Conservation (phyloP, 805 yeast genomes). For the Blastobotrys mokoenaii region DNA sequence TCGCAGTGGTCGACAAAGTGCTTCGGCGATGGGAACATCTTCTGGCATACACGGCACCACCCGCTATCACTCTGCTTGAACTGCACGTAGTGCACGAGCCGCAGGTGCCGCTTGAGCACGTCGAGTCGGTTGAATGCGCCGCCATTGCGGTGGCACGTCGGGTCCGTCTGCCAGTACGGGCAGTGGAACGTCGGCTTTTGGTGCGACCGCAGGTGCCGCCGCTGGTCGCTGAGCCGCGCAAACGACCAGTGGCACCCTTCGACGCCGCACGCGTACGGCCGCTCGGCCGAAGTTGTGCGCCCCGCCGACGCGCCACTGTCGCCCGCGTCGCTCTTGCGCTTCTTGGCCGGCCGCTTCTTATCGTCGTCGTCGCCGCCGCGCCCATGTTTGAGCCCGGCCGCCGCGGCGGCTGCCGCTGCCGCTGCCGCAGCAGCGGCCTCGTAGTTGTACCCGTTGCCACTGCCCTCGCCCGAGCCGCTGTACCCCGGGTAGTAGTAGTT, state of each 20-base stretch:
- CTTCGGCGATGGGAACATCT: constrained; percentile 45
- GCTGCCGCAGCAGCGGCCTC: constrained; percentile 4
- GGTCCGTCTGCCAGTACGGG: constrained; percentile 62
- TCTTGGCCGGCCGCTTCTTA: constrained; percentile 4
- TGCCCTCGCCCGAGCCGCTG: background rate
- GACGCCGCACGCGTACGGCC: constrained; percentile 31
- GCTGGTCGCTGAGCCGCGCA: constrained; percentile 57
- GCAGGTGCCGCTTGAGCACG: constrained; percentile 64
- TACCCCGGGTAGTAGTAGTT: background rate
- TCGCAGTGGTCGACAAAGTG: constrained; percentile 57
- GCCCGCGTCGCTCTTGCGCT: constrained; percentile 3
- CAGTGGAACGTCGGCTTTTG: constrained; percentile 58
- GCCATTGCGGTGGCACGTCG: constrained; percentile 67
- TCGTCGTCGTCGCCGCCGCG: background rate
- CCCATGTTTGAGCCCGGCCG: background rate
- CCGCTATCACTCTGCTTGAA: constrained; percentile 48
- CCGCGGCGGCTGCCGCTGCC: constrained; percentile 3
- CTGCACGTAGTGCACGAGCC: constrained; percentile 57
- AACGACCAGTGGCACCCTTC: constrained; percentile 60
- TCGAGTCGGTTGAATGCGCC: constrained; percentile 70
- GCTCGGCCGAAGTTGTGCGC: constrained; percentile 13
- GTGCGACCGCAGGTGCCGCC: constrained; percentile 62
- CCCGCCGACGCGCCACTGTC: constrained; percentile 1
- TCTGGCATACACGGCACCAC: constrained; percentile 58
- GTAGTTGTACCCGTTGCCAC: background rate